Evolutionary conservation across 2,329 filamentous ascomycete genomes (phyloP).

Genomic region (Aaosphaeria arxii): DNA sequence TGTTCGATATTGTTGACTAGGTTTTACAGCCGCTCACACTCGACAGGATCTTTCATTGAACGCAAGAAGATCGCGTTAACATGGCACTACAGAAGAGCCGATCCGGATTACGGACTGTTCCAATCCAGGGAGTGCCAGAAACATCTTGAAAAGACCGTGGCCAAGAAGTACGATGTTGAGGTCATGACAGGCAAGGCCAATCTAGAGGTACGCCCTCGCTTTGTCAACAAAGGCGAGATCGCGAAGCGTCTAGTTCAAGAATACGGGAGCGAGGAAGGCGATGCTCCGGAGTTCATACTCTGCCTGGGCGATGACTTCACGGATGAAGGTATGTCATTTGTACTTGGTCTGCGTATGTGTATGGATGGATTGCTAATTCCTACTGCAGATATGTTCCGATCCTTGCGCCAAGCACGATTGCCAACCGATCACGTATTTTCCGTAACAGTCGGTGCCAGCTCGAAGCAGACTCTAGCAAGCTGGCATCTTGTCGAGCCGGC

Average conservation of each 20-base stretch:
- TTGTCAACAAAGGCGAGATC: slow-evolving; percentile 98
- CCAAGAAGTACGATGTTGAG: slow-evolving; percentile 81
- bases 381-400: slow-evolving; percentile 72
- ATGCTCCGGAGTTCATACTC: slow-evolving; percentile 77
- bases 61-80: slow-evolving; percentile 91
- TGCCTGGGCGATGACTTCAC: slow-evolving; percentile 96
- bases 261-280: slow-evolving; percentile 58
- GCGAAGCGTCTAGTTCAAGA: slow-evolving; percentile 75
- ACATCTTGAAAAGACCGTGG: slow-evolving; percentile 74
- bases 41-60: slow-evolving; percentile 81
- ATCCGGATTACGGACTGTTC: slow-evolving; percentile 78
- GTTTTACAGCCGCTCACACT: slow-evolving; percentile 10
- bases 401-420: slow-evolving; percentile 60
- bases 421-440: slow-evolving; percentile 73
- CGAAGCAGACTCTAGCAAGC: slow-evolving; percentile 84
- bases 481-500: slow-evolving; percentile 88
- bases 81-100: slow-evolving; percentile 93
- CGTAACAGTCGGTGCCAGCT: slow-evolving; percentile 86
- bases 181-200: slow-evolving; percentile 98
- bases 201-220: slow-evolving; percentile 90
- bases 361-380: slow-evolving; percentile 7
- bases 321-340: slow-evolving; percentile 71
- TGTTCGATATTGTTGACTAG: slow-evolving; percentile 23
- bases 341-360: neutral
- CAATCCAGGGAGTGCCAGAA: slow-evolving; percentile 79